These are phyloP conservation scores for Saccharomycopsis hybrid DNA, from an alignment of 1,139 yeast species.

Conservation along the genomic window DNA sequence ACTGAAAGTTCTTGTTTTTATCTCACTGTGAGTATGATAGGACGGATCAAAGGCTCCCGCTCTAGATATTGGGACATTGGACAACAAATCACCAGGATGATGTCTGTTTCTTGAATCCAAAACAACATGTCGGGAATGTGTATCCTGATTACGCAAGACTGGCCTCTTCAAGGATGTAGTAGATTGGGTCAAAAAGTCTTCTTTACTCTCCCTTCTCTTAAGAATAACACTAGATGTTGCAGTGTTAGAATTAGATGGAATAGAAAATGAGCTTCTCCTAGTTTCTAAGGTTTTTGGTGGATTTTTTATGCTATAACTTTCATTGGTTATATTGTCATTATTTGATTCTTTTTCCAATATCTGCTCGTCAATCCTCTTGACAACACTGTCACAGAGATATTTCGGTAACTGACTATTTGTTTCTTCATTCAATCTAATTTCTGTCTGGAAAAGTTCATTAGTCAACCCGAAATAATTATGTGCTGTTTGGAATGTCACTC, in stretches of 20 bases:
- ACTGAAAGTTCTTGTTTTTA: constrained; percentile 40
- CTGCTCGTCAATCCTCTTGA: constrained; percentile 36
- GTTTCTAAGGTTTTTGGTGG: neutral
- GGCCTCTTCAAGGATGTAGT: neutral
- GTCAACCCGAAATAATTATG: constrained; percentile 84
- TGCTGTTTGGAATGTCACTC: constrained; percentile 88
- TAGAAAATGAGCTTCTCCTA: constrained; percentile 13
- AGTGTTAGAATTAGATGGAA: constrained; percentile 4
- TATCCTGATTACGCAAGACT: constrained; percentile 5
- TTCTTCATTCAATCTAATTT: constrained; percentile 52
- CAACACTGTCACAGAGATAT: constrained; percentile 39
- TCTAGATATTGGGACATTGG: constrained; percentile 74
- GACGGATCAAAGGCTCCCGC: constrained; percentile 1
- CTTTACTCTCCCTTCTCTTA: neutral
- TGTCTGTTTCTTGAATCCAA: constrained; percentile 52
- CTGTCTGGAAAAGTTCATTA: constrained; percentile 73
- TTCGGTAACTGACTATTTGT: constrained; percentile 46
- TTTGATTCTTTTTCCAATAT: constrained; percentile 11
- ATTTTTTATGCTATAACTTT: neutral
- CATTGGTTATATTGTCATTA: neutral
- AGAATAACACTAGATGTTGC: neutral
- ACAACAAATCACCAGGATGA: constrained; percentile 80
- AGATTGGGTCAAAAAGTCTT: constrained; percentile 1
- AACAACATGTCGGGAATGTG: constrained; percentile 57
- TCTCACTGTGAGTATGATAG: constrained; percentile 25